These are phyloP conservation scores for Phellopilus nigrolimitatus DNA, from an alignment of 1,284 basidiomycete species.

Conservation along the genomic window DNA sequence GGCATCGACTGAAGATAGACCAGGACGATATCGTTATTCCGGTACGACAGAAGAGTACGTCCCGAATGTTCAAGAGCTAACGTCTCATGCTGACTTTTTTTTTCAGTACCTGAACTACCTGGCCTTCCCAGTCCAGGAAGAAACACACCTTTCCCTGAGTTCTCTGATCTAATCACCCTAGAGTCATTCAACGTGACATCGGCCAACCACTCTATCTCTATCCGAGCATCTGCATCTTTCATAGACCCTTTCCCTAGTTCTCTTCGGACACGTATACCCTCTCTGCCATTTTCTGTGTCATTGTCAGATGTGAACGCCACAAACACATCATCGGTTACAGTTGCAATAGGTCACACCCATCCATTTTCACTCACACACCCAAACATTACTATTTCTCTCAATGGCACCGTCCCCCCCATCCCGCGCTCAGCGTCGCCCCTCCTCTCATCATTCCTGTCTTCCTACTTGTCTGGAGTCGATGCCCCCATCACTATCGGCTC, in stretches of 20 bases:
- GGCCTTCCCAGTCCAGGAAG: conserved; percentile 59
- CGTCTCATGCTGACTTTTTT: conserved; percentile 15
- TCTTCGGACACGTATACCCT: conserved; percentile 40
- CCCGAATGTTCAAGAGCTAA: background rate
- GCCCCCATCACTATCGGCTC: conserved; percentile 50
- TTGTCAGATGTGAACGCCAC: conserved; percentile 29
- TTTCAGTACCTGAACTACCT: conserved; percentile 56
- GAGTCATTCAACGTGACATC: conserved; percentile 53
- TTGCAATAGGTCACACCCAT: conserved; percentile 49
- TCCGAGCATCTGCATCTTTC: conserved; percentile 48
- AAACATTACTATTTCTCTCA: conserved; percentile 56
- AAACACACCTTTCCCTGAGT: conserved; percentile 44
- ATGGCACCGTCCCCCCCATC: conserved; percentile 57
- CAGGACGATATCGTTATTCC: conserved; percentile 42
- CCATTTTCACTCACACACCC: conserved; percentile 60
- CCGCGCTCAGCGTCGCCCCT: conserved; percentile 26
- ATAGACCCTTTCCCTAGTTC: conserved; percentile 16
- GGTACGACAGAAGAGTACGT: conserved; percentile 51
- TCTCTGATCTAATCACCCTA: conserved; percentile 56
- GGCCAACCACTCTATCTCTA: conserved; percentile 49
- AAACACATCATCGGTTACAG: conserved; percentile 29
- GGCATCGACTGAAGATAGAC: conserved; percentile 37
- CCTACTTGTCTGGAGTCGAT: conserved; percentile 53
- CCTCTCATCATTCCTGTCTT: conserved; percentile 47
- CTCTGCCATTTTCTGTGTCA: conserved; percentile 57